Base-by-base conservation (phyloP, 2,329 filamentous ascomycete genomes). In the Elsinoe fawcettii region DNA sequence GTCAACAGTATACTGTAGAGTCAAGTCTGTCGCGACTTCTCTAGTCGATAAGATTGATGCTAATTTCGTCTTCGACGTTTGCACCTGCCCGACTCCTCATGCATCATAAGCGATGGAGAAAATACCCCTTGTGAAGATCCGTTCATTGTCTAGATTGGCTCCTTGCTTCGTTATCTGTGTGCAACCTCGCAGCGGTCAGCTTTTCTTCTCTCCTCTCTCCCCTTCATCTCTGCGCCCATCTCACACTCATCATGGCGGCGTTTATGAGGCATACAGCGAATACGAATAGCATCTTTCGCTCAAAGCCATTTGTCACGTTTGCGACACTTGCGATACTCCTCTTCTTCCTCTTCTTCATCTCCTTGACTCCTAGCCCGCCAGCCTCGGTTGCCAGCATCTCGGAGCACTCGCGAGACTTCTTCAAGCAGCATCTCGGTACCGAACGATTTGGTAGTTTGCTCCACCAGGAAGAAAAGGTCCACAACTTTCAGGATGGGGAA, bases 291-390 rank as follows among this genome's bases (percentile, higher is more conserved):
- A 4, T 37, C 34, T 14, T 59, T 12, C 58, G 61, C 23, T 57
- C 60, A n/a, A 60, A 59, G 34, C 43, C 58, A 9, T 51, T 63
- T 30, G 58, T 47, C 60, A 51, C 55, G 14, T 32, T 56, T 36
- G 54, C 54, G 30, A 43, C 58, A 7, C 22, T 58, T n/a, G 57
- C 57, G 14, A 39, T 56, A 8, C 30, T 60, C 12, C 30, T 60
- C n/a, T 27, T 61, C 11, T 57, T 63, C 23, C 23, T 62, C 41
- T 49, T 55, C 20, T 34, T 61, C 25, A 36, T 60, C 36, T 55
- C 61, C 44, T 39, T 61, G 11, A 61, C 60, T 37, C 41, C 54
- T 25, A 18, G 16, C 22, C 23, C 23, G 9, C 23, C 20, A n/a
- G 20, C 41, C 11, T 56, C 41, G 7, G 39, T 47, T 14, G 41